phyloP scores from a whole-genome alignment of 2,329 filamentous ascomycete genomes.

The Chaetomium sp. region DNA sequence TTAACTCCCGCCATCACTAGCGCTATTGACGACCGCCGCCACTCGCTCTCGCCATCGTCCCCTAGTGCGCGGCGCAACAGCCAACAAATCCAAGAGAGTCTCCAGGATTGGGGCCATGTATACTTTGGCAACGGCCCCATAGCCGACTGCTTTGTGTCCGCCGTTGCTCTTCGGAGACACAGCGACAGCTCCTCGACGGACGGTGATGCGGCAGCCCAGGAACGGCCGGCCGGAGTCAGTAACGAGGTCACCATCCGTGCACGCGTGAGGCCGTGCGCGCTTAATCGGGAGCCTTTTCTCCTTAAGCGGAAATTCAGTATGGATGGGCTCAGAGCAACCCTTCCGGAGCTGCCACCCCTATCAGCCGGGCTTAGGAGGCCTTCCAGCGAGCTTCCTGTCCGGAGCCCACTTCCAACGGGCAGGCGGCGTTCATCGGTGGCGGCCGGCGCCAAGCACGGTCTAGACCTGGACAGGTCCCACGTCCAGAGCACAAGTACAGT shows the following conservation, averaged over 20 bases:
- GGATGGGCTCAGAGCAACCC: slow-evolving; percentile 49
- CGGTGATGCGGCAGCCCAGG: slow-evolving; percentile 19
- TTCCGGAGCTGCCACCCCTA: slow-evolving; percentile 42
- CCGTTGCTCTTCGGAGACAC: slow-evolving; percentile 44
- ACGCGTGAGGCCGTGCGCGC: slow-evolving; percentile 46
- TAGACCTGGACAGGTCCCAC: slow-evolving; percentile 32
- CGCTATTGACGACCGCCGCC: slow-evolving; percentile 33
- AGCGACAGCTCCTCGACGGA: slow-evolving; percentile 36
- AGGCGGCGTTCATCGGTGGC: slow-evolving; percentile 27
- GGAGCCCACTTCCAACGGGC: slow-evolving; percentile 17
- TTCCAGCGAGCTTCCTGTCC: slow-evolving; percentile 21
- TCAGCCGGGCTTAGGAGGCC: slow-evolving; percentile 25
- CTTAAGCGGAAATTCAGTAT: slow-evolving; percentile 56
- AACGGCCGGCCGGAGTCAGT: not conserved
- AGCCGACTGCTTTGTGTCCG: slow-evolving; percentile 51
- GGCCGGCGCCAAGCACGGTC: slow-evolving; percentile 26
- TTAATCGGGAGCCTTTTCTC: slow-evolving; percentile 49
- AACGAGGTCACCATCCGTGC: slow-evolving; percentile 46
- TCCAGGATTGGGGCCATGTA: slow-evolving; percentile 47
- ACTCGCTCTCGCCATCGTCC: slow-evolving; percentile 31
- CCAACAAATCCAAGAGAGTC: slow-evolving; percentile 39
- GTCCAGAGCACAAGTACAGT: slow-evolving; percentile 42
- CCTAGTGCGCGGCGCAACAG: slow-evolving; percentile 30
- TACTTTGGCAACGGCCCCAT: slow-evolving; percentile 47
- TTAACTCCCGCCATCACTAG: slow-evolving; percentile 15